A percentile compares a stretch with the other conserved stretches of the same genome.
These are phyloP conservation scores for Musa itinerans DNA, from an alignment of 176 grass and related monocot species.

Conservation along the genomic window DNA sequence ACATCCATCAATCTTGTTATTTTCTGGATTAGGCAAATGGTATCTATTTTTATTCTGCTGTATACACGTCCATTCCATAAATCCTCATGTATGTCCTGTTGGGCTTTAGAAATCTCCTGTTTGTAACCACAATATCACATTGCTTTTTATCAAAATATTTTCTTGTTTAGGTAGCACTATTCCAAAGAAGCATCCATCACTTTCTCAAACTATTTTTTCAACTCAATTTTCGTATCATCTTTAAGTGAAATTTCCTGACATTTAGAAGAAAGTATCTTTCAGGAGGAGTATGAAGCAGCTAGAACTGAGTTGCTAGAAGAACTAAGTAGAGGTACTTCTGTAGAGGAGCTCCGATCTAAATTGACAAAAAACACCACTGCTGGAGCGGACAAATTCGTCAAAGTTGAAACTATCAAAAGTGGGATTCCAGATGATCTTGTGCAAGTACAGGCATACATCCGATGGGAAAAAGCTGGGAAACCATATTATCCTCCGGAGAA, in stretches of 20 bases:
- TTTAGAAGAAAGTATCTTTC: slow-evolving; percentile 14
- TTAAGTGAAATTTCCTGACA: background rate
- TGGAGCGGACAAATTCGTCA: slow-evolving; percentile 26
- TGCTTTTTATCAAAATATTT: background rate
- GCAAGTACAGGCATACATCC: slow-evolving; percentile 77
- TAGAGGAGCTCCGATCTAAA: slow-evolving; percentile 64
- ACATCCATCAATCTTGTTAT: no score
- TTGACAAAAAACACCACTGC: slow-evolving; percentile 58
- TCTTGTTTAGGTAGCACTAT: background rate
- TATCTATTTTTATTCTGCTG: no score
- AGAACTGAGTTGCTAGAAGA: slow-evolving; percentile 74
- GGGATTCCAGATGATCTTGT: slow-evolving; percentile 65
- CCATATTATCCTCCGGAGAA: slow-evolving; percentile 81
- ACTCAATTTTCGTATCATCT: background rate
- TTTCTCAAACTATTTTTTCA: background rate
- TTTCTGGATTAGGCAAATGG: no score
- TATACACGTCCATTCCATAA: no score
- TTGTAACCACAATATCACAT: background rate
- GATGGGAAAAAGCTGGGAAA: slow-evolving; percentile 92
- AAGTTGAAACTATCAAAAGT: slow-evolving; percentile 16
- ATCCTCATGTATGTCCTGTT: no score
- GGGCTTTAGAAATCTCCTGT: background rate
- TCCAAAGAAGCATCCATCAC: background rate
- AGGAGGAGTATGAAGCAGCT: slow-evolving; percentile 94
- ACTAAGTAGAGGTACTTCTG: slow-evolving; percentile 55